Evolutionary conservation across 2,329 filamentous ascomycete species (phyloP).

Genomic region (Stemphylium lycopersici): DNA sequence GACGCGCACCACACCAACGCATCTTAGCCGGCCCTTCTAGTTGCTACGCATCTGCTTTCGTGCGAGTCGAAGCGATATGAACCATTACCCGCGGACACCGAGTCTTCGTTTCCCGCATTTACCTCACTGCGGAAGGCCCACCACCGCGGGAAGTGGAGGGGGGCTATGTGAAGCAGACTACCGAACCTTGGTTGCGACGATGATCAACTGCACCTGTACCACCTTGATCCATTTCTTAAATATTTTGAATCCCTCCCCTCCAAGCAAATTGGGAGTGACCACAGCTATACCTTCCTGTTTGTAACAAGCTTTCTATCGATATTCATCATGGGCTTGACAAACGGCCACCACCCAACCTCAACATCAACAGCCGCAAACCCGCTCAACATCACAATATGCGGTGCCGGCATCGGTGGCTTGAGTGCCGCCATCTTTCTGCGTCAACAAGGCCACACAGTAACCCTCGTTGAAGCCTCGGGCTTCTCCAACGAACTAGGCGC

Average conservation of each 20-base stretch:
- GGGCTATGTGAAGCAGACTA: not conserved
- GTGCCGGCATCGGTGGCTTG: conserved; percentile 61
- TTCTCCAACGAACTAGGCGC: conserved; percentile 65
- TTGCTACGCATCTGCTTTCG: too few species aligned
- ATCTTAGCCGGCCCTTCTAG: too few species aligned
- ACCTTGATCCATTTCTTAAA: not conserved
- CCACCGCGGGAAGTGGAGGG: not conserved
- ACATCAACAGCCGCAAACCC: conserved; percentile 22
- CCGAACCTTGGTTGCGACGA: not conserved
- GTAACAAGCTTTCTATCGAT: not conserved
- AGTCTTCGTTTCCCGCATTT: not conserved
- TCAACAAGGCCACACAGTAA: conserved; percentile 43
- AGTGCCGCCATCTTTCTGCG: conserved; percentile 61
- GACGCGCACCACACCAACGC: not conserved
- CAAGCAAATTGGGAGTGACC: not conserved
- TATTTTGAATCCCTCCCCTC: not conserved
- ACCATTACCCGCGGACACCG: not conserved
- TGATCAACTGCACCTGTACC: not conserved
- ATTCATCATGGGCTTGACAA: conserved; percentile 27
- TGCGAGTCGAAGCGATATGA: not conserved
- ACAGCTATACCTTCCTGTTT: not conserved
- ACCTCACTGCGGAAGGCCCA: not conserved
- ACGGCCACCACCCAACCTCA: not conserved
- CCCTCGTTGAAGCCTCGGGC: conserved; percentile 54
- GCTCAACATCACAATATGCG: conserved; percentile 51